Base-by-base conservation (phyloP, 805 yeast species). In the Teunomyces cretensis region DNA sequence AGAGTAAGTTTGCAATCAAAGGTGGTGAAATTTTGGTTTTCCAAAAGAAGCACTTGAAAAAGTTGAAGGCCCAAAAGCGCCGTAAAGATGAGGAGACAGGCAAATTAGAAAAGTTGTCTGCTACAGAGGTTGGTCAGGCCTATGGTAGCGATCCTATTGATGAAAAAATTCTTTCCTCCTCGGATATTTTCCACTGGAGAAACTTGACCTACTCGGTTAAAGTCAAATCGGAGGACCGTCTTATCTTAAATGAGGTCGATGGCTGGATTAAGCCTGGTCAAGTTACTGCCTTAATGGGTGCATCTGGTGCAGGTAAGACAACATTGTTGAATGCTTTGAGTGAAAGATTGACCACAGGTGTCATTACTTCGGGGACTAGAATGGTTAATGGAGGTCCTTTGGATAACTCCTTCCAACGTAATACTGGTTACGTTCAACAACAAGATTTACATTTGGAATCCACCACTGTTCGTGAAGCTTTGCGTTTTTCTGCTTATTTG, bases 291-390 rank as follows among this genome's bases (percentile, higher is more conserved):
- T 60, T 79, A 24, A 78, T 79, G 82, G 84, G 84, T 52, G 82
- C 78, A 39, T 78, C 83, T n/a, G 83, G 84, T 58, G 83, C 83
- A 24, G 83, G 84, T 57, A 79, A 79, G 53, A 79, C 83, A 9
- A 79, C 83, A 9, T 61, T 79, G 43, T 66, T 79, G 52, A 80
- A 79, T 58, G 73, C 73, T 15, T 63, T 79, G 46, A 76, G 83
- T 36, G 78, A 76, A 53, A 67, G 84, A 61, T 70, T 75, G 48
- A 74, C 76, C 32, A 69, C 70, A 62, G 86, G 86, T 61, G 76
- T 76, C 28, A 70, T 80, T 40, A 72, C 82, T 24, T 44, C 53
- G 2, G 85, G 85, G 51, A 78, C 75, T 33, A 75, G 78, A 73
- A 64, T 79, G 53, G 83, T 81, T 30, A 79, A 79, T 57, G 84